Percentiles rank a stretch among this genome's conserved stretches.
Evolutionary conservation across 2,329 filamentous ascomycete species (phyloP).

Genomic region (Pezicula rhizophila): DNA sequence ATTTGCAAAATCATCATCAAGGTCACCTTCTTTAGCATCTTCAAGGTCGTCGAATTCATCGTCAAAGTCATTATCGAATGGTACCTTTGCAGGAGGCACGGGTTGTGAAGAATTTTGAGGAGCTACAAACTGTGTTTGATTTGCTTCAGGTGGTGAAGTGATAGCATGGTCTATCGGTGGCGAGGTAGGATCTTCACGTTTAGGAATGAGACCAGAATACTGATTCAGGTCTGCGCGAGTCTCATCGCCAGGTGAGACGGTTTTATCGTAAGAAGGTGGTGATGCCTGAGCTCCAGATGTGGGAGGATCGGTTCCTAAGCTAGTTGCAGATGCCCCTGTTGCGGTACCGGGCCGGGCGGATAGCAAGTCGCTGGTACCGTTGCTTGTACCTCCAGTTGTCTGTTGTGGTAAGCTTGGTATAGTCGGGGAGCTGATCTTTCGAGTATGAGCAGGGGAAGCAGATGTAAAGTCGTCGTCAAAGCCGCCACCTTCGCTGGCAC

Average conservation of each 20-base stretch:
- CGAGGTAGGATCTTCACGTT: slow-evolving; percentile 43
- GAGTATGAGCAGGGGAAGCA: slow-evolving; percentile 31
- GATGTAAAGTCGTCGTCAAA: slow-evolving; percentile 93
- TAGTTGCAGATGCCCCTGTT: slow-evolving; percentile 18
- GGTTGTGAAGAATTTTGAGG: slow-evolving; percentile 23
- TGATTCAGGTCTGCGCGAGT: slow-evolving; percentile 42
- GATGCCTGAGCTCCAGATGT: slow-evolving; percentile 48
- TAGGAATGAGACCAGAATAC: slow-evolving; percentile 49
- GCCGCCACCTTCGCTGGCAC: slow-evolving; percentile 69
- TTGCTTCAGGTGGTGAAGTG: slow-evolving; percentile 20
- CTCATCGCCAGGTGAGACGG: slow-evolving; percentile 31
- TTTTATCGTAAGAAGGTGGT: slow-evolving; percentile 49
- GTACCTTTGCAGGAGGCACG: slow-evolving; percentile 36
- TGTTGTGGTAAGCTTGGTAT: slow-evolving; percentile 12
- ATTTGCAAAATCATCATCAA: slow-evolving; percentile 74
- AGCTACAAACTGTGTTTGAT: slow-evolving; percentile 18
- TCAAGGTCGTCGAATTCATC: slow-evolving; percentile 77
- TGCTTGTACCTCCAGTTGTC: slow-evolving; percentile 20
- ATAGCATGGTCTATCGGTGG: slow-evolving; percentile 20
- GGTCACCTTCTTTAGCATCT: slow-evolving; percentile 75
- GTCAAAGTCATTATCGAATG: slow-evolving; percentile 72
- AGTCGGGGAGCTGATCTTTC: slow-evolving; percentile 19
- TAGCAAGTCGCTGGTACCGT: slow-evolving; percentile 23
- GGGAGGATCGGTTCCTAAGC: slow-evolving; percentile 36
- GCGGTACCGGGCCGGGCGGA: slow-evolving; percentile 23